Base-by-base conservation (phyloP, 176 grass and related monocot species). In the Oropetium thomaeum region DNA sequence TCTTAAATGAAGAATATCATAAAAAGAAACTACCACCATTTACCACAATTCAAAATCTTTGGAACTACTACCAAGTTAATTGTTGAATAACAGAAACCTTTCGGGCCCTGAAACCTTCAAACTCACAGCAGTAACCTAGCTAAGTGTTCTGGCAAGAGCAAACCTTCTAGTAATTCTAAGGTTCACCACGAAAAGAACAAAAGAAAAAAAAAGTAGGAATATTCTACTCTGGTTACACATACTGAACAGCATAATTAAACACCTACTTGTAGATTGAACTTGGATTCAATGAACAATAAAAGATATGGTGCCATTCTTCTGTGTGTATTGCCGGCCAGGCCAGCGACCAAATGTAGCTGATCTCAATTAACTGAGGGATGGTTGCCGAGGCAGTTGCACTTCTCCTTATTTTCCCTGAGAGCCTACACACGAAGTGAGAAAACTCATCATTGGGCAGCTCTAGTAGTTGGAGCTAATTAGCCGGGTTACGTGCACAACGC, bases 351-450 rank as follows among this genome's bases (percentile, higher is more conserved):
- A 0, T 20, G 52, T 42, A 28, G 35, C 48, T 25, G 43, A 48
- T 84, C 65, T 84, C 65, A 57, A 9, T 67, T 84, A 19, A 55
- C 23, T 1, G 49, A 23, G 39, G 33, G 12, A 10, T 53, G 57
- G 2, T 71, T 71, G 57, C 55, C 6, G 34, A 55, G 25, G 74
- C 82, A 78, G 57, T 26, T 78, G 57, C 82, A 84, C 27, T 84
- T 84, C 44, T 70, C 82, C 66, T 64, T 64, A 3, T 84, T 74
- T 71, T 71, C 33, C 82, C 28, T 84, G 19, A 78, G 66, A 33
- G 19, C 35, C 82, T 84, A 57, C 20, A 17, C 16, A 49, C 15
- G 42, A 4, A 17, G 49, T 2, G 11, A 23, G 5, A 47, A 57
- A 34, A 33, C 5, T 82, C 58, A n/a, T n/a, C n/a, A n/a, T n/a